phyloP scores from a whole-genome alignment of 345 rosid species.

The Aquilaria sinensis region DNA sequence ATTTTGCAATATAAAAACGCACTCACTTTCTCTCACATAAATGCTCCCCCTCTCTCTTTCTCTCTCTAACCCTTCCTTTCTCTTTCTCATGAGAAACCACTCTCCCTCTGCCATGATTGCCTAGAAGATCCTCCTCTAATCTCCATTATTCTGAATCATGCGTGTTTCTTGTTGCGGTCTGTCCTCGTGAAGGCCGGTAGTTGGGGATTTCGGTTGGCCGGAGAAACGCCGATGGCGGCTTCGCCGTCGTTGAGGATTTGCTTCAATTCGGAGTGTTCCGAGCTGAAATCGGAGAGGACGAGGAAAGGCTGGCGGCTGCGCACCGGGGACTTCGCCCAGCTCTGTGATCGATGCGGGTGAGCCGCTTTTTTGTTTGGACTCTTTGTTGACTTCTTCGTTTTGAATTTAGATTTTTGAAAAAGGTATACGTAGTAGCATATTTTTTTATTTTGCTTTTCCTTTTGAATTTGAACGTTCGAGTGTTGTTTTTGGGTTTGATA shows the following conservation, averaged over 20 bases:
- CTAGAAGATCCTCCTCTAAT: constrained; percentile 18
- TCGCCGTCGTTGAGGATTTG: constrained; percentile 46
- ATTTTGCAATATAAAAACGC: neutral
- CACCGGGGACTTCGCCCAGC: constrained; percentile 75
- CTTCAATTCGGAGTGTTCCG: constrained; percentile 67
- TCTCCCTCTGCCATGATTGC: constrained; percentile 12
- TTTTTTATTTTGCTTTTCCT: neutral
- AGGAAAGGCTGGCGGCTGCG: constrained; percentile 89
- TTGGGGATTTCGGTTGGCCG: constrained; percentile 1
- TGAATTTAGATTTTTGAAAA: neutral
- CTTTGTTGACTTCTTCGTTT: constrained; percentile 6
- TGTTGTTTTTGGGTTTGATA: constrained; percentile 9
- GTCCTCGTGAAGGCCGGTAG: neutral
- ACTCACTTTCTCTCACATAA: constrained; percentile 6
- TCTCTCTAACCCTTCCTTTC: neutral
- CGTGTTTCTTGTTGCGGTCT: neutral
- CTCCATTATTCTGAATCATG: constrained; percentile 1
- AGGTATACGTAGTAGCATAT: neutral
- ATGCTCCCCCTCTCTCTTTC: constrained; percentile 6
- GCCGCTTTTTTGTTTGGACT: constrained; percentile 9
- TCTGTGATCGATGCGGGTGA: constrained; percentile 97
- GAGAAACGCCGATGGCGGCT: constrained; percentile 26
- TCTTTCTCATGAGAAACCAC: neutral
- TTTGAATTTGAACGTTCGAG: neutral
- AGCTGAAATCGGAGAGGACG: constrained; percentile 44